Base-by-base conservation (phyloP, 1,139 yeast genomes). In the Yamadazyma atmosphaerica region DNA sequence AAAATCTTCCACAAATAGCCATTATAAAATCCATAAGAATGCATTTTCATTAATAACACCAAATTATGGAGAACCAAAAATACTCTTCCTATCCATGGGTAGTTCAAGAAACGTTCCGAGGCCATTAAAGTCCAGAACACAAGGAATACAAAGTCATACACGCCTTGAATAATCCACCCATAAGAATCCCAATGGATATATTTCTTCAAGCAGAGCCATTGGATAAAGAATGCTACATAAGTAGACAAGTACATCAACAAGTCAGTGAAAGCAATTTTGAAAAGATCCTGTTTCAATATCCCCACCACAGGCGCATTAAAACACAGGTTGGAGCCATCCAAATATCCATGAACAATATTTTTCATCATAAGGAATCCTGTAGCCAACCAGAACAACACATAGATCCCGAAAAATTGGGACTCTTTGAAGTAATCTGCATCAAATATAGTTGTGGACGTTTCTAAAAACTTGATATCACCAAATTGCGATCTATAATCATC, bases 21-120 rank as follows among this genome's bases (percentile, higher is more conserved):
- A 56, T 89, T 89, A 64, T 82, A 90, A 52, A 83, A 87, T 1
- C 86, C 87, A 56, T 82, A 90, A 2, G 96, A 87, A 58, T 90
- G 97, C 81, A 83, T 84, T 57, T 90, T 90, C 98, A 90, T 90
- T 47, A 90, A 60, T 48, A 89, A 66, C 4, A 90, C 97, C 38
- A 87, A 68, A n/a, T 87, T 79, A 58, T 90, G 98, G 41, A 90
- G 68, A 42, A 86, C 73, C 44, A 90, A 63, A 52, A 86, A 90
- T 30, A 89, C 90, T 53, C 82, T 81, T 4, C 88, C 96, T 38
- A 89, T 83, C 98, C 98, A 90, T 3, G 90, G 87, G 52, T 72
- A 84, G 25, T 70, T 61, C 59, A 63, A 52, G 12, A 47, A 46
- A 40, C 61, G 56, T 32, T 63, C 61, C 32, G 81, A 76, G 3